Base-by-base conservation (phyloP, 257 asterid species). In the Penstemon davidsonii region DNA sequence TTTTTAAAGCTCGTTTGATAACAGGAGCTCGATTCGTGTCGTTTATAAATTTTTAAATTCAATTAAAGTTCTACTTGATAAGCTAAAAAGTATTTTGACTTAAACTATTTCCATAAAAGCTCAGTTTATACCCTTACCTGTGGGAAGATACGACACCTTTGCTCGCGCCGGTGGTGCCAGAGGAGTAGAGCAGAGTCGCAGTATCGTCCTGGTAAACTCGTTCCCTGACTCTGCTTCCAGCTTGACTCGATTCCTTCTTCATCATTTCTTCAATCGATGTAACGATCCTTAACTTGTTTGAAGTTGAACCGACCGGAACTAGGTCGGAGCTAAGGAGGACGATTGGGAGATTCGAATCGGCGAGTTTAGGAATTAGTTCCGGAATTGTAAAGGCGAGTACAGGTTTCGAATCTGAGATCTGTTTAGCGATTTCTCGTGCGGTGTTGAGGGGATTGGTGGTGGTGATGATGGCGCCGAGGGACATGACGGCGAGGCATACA, bases 111-210 rank as follows among this genome's bases (percentile, higher is more conserved):
- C 33, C 33, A 25, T 25, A 25, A 25, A 25, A 25, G 33, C 33
- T 25, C 33, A 25, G 2, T 25, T 25, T 25, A 25, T 25, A 25
- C 33, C 2, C 2, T 25, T 25, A 25, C 33, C 33, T 59, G 78
- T 93, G 97, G 3, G 99, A 84, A 5, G 97, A 88, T 37, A 88
- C 81, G 4, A 93, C 99, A 46, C 99, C 99, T 74, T 93, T 93
- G 79, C 99, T 93, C 49, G 87, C 90, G 9, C 99, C 99, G 52
- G 99, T 93, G 2, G 99, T 93, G 64, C 99, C 99, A 50, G 99
- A 93, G 11, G 97, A 90, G 75, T 93, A 93, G 6, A 93, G 86
- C 4, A 93, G 81, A 0, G 94, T 88, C 3, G 99, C 99, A 5
- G 89, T 71, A 76, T 93, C 99, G 70, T 85, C 70, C 59, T 77